Evolutionary conservation across 2,329 filamentous ascomycete genomes (phyloP), one percentile per base, ranked within the genome.

Genomic region (Neonectria punicea): DNA sequence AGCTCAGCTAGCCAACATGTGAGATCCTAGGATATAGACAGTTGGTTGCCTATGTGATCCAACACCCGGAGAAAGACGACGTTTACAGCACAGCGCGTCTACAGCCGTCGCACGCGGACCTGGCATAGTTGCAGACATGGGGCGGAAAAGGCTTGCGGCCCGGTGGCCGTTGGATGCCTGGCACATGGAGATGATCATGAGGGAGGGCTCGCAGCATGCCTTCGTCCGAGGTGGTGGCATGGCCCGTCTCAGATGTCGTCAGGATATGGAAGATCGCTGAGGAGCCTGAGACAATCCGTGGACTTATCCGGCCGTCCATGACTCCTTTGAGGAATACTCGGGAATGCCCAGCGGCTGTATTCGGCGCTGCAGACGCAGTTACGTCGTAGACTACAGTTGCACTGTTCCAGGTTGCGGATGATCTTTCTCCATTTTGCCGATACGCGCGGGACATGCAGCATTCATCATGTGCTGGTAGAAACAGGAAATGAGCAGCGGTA

Each of bases 391-490:
- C 30, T 30, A 30, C 30, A 25, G 30, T 30, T 7, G 34, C 14
- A 36, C 41, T 20, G 16, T 49, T 11, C 25, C 36, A 18, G 3
- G 28, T 28, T 32, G n/a, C 13, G 14, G 34, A 41, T 47, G 39
- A 63, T 63, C 46, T n/a, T 49, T 61, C 49, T 60, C 56, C 56
- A 22, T 60, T 64, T 63, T 36, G 8, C 49, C 54, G 61, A 58
- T 63, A 46, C 41, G 22, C 46, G 34, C 32, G 22, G 50, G 47
- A 53, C 44, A 55, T 41, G 44, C 28, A 59, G 43, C 46, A 2
- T n/a, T 50, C 39, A 47, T 58, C 54, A 63, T 50, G 49, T 57
- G 61, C n/a, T 39, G 34, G 20, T 9, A 13, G 10, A 36, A 49
- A 39, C 44, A 5, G 55, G 55, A 44, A 59, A 7, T 43, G 47